Evolutionary conservation across 768 basidiomycete species (phyloP).

Genomic region (Mycena leptocephala): DNA sequence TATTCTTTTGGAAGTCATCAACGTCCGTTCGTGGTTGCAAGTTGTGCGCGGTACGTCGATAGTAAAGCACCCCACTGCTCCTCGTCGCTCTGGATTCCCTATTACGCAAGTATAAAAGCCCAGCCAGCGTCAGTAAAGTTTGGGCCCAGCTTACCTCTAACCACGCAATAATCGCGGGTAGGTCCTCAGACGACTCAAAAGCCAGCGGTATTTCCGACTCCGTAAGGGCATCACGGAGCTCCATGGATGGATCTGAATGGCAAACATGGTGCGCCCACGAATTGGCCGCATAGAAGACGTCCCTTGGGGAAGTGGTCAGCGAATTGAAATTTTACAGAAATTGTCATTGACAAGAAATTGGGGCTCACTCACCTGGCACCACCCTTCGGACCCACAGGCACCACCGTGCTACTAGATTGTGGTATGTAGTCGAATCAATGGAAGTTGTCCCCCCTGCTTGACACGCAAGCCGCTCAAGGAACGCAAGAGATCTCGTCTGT

Average conservation of each 20-base stretch:
- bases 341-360: not conserved
- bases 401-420: slow-evolving; percentile 17
- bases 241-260: not conserved
- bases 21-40: no score
- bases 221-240: slow-evolving; percentile 3
- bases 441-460: not conserved
- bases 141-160: no score
- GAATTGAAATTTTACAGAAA: not conserved
- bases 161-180: slow-evolving; percentile 10
- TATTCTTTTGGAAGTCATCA: no score
- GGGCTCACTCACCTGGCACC: not conserved
- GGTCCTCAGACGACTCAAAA: not conserved
- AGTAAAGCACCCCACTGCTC: not conserved
- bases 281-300: no score
- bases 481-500: not conserved
- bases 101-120: not conserved
- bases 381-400: not conserved
- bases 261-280: no score
- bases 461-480: not conserved
- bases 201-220: not conserved
- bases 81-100: not conserved
- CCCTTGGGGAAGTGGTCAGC: not conserved
- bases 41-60: not conserved
- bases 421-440: not conserved
- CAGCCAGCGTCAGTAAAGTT: no score